These are phyloP conservation scores for Urostyla sp. DNA, from an alignment of 73 alveolate genomes.

Conservation along the genomic window DNA sequence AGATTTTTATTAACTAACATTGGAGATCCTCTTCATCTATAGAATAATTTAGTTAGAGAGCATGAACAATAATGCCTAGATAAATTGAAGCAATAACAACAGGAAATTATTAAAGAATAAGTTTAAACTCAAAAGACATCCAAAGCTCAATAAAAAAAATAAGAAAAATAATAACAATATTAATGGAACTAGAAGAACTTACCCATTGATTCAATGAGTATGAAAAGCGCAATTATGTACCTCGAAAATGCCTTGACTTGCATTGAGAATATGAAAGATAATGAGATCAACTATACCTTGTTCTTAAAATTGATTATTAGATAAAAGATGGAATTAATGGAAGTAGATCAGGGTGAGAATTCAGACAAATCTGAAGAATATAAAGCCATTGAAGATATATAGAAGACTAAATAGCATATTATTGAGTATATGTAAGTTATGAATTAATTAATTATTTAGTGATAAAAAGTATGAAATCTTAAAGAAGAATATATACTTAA, in stretches of 20 bases:
- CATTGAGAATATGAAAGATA: constrained; percentile 12
- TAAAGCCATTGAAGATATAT: neutral
- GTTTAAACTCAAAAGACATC: constrained; percentile 3
- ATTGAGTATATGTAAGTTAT: constrained; percentile 1
- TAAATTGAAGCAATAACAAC: constrained; percentile 15
- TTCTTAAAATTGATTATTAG: constrained; percentile 26
- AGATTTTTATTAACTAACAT: constrained; percentile 6
- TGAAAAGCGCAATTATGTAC: constrained; percentile 42
- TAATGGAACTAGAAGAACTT: constrained; percentile 13
- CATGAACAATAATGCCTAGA: constrained; percentile 10
- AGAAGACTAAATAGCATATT: constrained; percentile 1
- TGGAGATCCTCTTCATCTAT: constrained; percentile 20
- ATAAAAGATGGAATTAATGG: neutral
- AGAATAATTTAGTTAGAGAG: neutral
- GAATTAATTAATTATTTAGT: neutral
- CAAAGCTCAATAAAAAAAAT: constrained; percentile 46
- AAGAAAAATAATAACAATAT: constrained; percentile 13
- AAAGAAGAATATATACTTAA: constrained; percentile 7
- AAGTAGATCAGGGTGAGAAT: neutral
- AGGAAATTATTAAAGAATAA: neutral
- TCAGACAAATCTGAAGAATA: neutral
- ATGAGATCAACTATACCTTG: constrained; percentile 39
- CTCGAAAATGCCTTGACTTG: constrained; percentile 33
- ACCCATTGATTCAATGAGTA: constrained; percentile 53
- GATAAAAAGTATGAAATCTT: constrained; percentile 23